Percentiles rank a stretch among this genome's conserved stretches.
Conservation (phyloP, 1,284 basidiomycete genomes). For the Ceratobasidium sp. region DNA sequence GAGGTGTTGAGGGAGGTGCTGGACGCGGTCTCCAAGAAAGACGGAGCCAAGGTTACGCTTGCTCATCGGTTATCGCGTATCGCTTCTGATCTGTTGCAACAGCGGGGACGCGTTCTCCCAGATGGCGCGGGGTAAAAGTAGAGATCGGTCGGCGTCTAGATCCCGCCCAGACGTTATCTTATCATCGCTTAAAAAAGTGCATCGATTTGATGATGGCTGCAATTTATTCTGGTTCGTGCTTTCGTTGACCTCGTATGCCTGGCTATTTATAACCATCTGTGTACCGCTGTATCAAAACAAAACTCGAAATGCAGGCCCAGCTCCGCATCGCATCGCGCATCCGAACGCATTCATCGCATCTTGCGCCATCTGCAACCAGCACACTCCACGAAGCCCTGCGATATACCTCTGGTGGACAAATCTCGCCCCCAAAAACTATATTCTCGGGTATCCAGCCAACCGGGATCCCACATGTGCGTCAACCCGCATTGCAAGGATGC, state of each 20-base stretch:
- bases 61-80: slow-evolving; percentile 10
- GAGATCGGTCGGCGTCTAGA: slow-evolving; percentile 22
- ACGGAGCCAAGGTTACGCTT: slow-evolving; percentile 43
- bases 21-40: slow-evolving; percentile 46
- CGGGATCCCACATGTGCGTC: slow-evolving; percentile 54
- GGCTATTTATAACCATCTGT: slow-evolving; percentile 18
- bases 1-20: slow-evolving; percentile 41
- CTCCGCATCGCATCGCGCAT: slow-evolving; percentile 34
- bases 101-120: no score
- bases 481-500: neutral
- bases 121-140: slow-evolving; percentile 4
- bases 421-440: slow-evolving; percentile 50
- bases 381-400: slow-evolving; percentile 19
- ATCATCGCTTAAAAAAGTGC: slow-evolving; percentile 17
- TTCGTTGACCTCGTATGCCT: slow-evolving; percentile 5
- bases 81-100: slow-evolving; percentile 5
- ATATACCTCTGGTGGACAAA: slow-evolving; percentile 27
- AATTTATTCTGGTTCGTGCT: slow-evolving; percentile 1
- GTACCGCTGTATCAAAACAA: slow-evolving; percentile 6
- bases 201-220: slow-evolving; percentile 9
- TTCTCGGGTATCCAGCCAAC: slow-evolving; percentile 66
- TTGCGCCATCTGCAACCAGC: neutral
- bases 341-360: slow-evolving; percentile 15
- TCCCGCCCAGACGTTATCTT: neutral
- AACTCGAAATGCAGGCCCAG: slow-evolving; percentile 32